phyloP scores from a whole-genome alignment of 2,329 filamentous ascomycete species.

The Phoma sp. region DNA sequence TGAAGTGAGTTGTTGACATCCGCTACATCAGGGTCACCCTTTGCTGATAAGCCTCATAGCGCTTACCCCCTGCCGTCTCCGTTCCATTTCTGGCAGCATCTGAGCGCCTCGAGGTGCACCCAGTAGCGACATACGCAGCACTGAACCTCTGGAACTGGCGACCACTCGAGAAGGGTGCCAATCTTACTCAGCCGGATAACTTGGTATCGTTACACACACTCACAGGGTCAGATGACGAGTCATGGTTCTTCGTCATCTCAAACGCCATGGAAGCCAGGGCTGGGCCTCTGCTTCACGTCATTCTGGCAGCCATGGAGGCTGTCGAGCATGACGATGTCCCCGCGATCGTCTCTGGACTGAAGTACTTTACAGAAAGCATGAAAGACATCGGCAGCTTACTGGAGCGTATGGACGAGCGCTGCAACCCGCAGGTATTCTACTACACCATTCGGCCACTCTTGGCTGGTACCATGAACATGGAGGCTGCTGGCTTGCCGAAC shows the following conservation, averaged over 20 bases:
- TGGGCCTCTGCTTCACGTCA: conserved; percentile 53
- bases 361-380: conserved; percentile 52
- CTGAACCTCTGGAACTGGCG: conserved; percentile 48
- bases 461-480: conserved; percentile 63
- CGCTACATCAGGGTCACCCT: background rate
- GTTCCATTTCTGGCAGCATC: conserved; percentile 39
- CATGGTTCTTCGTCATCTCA: conserved; percentile 60
- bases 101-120: conserved; percentile 43
- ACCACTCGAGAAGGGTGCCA: conserved; percentile 23
- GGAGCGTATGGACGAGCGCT: conserved; percentile 61
- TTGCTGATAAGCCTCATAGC: conserved; percentile 27
- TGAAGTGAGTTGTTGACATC: conserved; percentile 60
- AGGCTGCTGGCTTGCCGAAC: conserved; percentile 57
- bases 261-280: conserved; percentile 62
- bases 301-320: conserved; percentile 58
- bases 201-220: conserved; percentile 40
- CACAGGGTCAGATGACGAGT: conserved; percentile 46
- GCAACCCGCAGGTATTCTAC: conserved; percentile 59
- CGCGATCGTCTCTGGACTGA: conserved; percentile 51
- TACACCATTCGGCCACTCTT: conserved; percentile 60
- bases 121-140: conserved; percentile 45
- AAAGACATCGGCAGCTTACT: conserved; percentile 51
- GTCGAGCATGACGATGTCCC: conserved; percentile 48
- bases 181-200: conserved; percentile 40
- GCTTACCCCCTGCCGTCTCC: conserved; percentile 41